A percentile compares a stretch with the other conserved stretches of the same genome.
These are phyloP conservation scores for Russula emetica DNA, from an alignment of 768 basidiomycete genomes.

Conservation along the genomic window DNA sequence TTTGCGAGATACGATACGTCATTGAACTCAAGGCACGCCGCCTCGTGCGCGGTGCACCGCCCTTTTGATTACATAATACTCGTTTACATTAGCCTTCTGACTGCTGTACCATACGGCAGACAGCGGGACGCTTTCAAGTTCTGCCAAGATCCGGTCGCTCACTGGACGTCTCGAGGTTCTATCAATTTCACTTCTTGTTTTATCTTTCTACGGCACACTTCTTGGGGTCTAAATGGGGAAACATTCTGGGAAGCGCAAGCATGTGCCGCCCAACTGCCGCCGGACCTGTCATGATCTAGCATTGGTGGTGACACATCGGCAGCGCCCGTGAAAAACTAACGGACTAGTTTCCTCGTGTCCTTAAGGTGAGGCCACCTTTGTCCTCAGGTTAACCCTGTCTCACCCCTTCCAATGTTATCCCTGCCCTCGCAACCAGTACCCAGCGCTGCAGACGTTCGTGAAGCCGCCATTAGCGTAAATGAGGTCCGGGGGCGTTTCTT, in stretches of 20 bases:
- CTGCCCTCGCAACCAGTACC: conserved; percentile 8
- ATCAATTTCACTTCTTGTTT: not conserved
- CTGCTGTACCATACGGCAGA: not conserved
- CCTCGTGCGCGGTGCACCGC: not conserved
- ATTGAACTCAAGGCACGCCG: not conserved
- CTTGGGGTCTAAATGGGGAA: not conserved
- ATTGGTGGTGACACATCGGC: conserved; percentile 6
- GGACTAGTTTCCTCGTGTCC: conserved; percentile 9
- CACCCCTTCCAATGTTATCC: conserved; percentile 14
- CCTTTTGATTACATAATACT: not conserved
- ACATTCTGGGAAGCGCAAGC: not conserved
- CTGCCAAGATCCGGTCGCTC: not conserved
- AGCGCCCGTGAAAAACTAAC: not conserved
- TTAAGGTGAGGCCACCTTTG: not conserved
- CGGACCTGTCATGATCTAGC: not conserved
- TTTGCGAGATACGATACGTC: not conserved
- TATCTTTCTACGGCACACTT: not conserved
- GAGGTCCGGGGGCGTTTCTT: conserved; percentile 7
- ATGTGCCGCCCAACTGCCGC: not conserved
- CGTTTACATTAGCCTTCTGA: not conserved
- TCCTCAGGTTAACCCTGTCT: not conserved
- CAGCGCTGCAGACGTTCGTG: not conserved
- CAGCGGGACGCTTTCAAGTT: not conserved
- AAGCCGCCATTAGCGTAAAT: conserved; percentile 11
- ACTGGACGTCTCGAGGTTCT: not conserved